phyloP scores from a whole-genome alignment of 2,329 filamentous ascomycete species.

The Ascochyta fabae region DNA sequence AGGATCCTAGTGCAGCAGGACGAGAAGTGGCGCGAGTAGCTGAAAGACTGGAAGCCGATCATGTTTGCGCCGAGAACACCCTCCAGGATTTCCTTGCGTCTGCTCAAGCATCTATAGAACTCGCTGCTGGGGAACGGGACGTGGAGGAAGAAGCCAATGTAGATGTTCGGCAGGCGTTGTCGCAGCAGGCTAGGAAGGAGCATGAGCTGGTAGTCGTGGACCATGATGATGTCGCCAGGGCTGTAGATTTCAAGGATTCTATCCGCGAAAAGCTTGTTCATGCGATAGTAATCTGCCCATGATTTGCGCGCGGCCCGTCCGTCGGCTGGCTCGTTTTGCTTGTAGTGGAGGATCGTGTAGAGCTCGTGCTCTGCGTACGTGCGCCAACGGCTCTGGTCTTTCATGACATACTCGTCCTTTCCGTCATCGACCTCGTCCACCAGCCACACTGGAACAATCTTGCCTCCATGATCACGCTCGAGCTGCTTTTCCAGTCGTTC shows the following conservation, averaged over 20 bases:
- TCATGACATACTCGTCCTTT: slow-evolving; percentile 72
- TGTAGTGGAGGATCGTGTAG: slow-evolving; percentile 95
- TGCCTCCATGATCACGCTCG: slow-evolving; percentile 73
- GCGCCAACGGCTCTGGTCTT: slow-evolving; percentile 85
- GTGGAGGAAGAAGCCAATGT: slow-evolving; percentile 94
- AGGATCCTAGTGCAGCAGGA: slow-evolving; percentile 92
- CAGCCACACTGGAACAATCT: slow-evolving; percentile 88
- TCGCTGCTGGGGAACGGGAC: slow-evolving; percentile 96
- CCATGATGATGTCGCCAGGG: slow-evolving; percentile 87
- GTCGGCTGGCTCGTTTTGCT: slow-evolving; percentile 88
- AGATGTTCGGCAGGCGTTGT: slow-evolving; percentile 84
- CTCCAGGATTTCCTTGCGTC: slow-evolving; percentile 87
- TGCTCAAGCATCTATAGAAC: slow-evolving; percentile 86
- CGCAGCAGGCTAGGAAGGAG: slow-evolving; percentile 87
- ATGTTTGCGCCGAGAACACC: slow-evolving; percentile 91
- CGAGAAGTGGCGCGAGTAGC: slow-evolving; percentile 92
- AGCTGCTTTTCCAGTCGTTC: slow-evolving; percentile 76
- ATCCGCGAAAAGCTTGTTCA: slow-evolving; percentile 93
- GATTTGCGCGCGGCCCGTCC: slow-evolving; percentile 80
- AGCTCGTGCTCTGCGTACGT: slow-evolving; percentile 90
- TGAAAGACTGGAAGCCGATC: slow-evolving; percentile 94
- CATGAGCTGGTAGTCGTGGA: slow-evolving; percentile 94
- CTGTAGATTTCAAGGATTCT: slow-evolving; percentile 88
- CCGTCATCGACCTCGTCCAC: slow-evolving; percentile 75
- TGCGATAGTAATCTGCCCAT: slow-evolving; percentile 91